Evolutionary conservation across 805 yeast species (phyloP).

Genomic region (Monosporozyma yasuniensis): DNA sequence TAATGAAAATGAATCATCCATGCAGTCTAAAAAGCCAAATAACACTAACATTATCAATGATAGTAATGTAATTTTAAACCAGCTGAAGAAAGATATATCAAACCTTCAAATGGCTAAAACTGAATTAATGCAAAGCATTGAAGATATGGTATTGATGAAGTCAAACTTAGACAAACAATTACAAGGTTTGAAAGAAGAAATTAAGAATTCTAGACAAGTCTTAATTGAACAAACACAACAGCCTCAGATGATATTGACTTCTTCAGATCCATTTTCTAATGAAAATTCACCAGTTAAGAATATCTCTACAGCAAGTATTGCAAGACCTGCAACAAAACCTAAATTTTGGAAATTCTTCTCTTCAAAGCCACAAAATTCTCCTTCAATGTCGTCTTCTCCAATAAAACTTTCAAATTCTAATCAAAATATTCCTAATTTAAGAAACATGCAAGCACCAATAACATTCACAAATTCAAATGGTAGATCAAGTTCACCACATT

Average conservation of each 20-base stretch:
- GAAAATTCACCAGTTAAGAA: constrained; percentile 11
- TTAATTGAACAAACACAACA: neutral
- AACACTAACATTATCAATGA: neutral
- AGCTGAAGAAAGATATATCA: constrained; percentile 5
- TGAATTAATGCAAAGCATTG: constrained; percentile 1
- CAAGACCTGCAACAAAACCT: constrained; percentile 22
- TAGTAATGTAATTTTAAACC: neutral
- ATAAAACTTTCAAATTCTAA: constrained; percentile 4
- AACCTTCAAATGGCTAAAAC: constrained; percentile 4
- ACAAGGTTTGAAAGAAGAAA: constrained; percentile 3
- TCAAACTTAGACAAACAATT: constrained; percentile 3
- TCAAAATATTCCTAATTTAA: neutral
- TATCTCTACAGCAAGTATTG: constrained; percentile 18
- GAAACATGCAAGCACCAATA: neutral
- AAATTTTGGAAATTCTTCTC: constrained; percentile 30
- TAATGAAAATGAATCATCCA: neutral
- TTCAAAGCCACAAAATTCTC: neutral
- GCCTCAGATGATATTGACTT: neutral
- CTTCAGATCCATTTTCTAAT: constrained; percentile 2
- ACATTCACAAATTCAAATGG: neutral
- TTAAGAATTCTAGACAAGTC: neutral
- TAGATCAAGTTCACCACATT: neutral
- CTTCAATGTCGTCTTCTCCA: neutral
- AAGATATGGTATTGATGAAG: constrained; percentile 6
- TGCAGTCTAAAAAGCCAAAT: neutral